Conservation (phyloP, 2,329 filamentous ascomycete genomes). For the Pseudogymnoascus sp. region DNA sequence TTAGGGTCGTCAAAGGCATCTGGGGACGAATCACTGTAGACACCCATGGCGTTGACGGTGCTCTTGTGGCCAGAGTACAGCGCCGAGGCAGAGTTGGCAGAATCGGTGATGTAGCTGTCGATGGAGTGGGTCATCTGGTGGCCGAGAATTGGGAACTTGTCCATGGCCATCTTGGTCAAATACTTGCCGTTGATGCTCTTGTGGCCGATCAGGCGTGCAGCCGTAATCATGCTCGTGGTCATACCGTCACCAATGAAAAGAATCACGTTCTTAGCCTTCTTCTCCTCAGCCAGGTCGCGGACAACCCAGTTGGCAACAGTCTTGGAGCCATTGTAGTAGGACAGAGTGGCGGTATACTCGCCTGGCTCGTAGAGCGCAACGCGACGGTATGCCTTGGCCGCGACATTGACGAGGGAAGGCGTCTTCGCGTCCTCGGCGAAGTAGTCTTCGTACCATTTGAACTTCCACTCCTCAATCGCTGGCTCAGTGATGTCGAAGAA, state of each 20-base stretch:
- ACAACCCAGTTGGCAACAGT: slow-evolving; percentile 73
- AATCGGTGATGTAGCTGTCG: slow-evolving; percentile 79
- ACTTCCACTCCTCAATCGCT: slow-evolving; percentile 70
- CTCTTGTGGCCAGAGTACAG: slow-evolving; percentile 79
- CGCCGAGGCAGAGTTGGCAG: slow-evolving; percentile 74
- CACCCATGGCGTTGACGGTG: slow-evolving; percentile 69
- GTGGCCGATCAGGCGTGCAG: slow-evolving; percentile 72
- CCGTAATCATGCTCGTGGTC: slow-evolving; percentile 72
- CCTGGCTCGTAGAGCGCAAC: slow-evolving; percentile 72
- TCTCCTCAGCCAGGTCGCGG: slow-evolving; percentile 57
- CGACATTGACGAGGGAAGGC: slow-evolving; percentile 68
- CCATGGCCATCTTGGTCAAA: slow-evolving; percentile 64
- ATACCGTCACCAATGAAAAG: slow-evolving; percentile 73
- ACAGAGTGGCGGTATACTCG: slow-evolving; percentile 66
- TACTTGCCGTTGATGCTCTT: slow-evolving; percentile 80
- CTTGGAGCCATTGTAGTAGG: slow-evolving; percentile 62
- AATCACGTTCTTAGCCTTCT: slow-evolving; percentile 77
- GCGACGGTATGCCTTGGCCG: slow-evolving; percentile 68
- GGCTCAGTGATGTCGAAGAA: slow-evolving; percentile 67
- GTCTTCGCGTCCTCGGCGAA: slow-evolving; percentile 65
- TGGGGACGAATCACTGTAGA: slow-evolving; percentile 70
- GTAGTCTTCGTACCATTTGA: slow-evolving; percentile 77
- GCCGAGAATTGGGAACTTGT: slow-evolving; percentile 76
- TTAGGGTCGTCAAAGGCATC: slow-evolving; percentile 75
- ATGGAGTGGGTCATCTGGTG: slow-evolving; percentile 87